These are phyloP conservation scores for Colletotrichum camelliae DNA, from an alignment of 2,329 filamentous ascomycete genomes.

Conservation along the genomic window DNA sequence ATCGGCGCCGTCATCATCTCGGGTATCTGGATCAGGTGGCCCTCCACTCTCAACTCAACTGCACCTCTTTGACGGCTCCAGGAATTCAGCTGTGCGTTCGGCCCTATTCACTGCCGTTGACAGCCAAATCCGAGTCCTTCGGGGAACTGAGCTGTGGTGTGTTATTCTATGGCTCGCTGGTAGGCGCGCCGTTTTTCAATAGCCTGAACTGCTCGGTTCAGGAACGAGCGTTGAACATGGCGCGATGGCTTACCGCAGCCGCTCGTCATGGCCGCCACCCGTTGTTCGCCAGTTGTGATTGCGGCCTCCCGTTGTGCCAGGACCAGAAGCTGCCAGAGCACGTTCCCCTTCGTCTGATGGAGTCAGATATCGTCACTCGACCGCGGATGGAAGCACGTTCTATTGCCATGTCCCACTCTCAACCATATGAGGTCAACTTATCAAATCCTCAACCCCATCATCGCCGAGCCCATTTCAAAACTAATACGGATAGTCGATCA, in stretches of 20 bases:
- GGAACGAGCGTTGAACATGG: slow-evolving; percentile 11
- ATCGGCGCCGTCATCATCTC: slow-evolving; percentile 25
- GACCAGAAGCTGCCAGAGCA: background rate
- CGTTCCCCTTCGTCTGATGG: background rate
- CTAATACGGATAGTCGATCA: slow-evolving; percentile 1
- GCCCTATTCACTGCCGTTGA: slow-evolving; percentile 9
- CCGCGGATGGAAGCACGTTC: background rate
- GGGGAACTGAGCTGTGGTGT: background rate
- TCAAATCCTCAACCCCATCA: slow-evolving; percentile 10
- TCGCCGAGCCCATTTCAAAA: slow-evolving; percentile 12
- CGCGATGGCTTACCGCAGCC: background rate
- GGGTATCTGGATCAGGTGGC: slow-evolving; percentile 24
- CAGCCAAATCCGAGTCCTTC: background rate
- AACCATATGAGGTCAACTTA: slow-evolving; percentile 5
- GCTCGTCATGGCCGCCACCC: background rate
- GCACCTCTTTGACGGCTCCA: slow-evolving; percentile 8
- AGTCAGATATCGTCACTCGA: slow-evolving; percentile 3
- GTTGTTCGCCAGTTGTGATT: background rate
- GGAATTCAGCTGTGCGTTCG: slow-evolving; percentile 16
- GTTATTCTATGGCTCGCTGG: background rate
- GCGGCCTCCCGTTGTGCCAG: background rate
- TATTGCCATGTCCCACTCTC: slow-evolving; percentile 17
- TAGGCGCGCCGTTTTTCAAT: background rate
- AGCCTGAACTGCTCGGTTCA: slow-evolving; percentile 1
- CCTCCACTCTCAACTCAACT: slow-evolving; percentile 15